Conservation (phyloP, 1,139 yeast genomes). For the Pichia sp. region DNA sequence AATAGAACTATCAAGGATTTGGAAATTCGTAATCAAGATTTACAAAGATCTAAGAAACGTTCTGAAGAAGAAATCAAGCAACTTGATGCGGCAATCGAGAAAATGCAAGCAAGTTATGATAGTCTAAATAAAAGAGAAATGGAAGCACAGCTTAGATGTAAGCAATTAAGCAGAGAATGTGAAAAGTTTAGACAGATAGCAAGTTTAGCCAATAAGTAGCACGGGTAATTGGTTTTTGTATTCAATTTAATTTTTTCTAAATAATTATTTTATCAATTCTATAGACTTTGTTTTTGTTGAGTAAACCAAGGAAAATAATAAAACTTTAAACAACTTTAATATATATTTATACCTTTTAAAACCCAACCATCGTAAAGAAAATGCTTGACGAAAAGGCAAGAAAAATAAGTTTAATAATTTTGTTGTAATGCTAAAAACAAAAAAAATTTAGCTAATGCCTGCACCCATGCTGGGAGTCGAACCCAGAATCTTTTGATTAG, state of each 20-base stretch:
- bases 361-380: too few species aligned
- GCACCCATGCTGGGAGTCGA: conserved; percentile 20
- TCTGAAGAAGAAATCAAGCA: conserved; percentile 27
- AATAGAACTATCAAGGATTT: conserved; percentile 33
- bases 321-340: too few species aligned
- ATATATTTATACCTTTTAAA: too few species aligned
- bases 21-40: conserved; percentile 26
- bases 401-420: too few species aligned
- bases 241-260: too few species aligned
- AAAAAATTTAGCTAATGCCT: conserved; percentile 11
- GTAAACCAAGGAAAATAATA: too few species aligned
- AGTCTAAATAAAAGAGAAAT: conserved; percentile 39
- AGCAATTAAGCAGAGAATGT: conserved; percentile 42
- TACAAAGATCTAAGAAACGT: conserved; percentile 24
- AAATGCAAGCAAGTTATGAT: conserved; percentile 35
- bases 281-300: too few species aligned
- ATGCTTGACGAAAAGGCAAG: too few species aligned
- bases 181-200: conserved; percentile 45
- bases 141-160: conserved; percentile 35
- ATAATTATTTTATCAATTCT: too few species aligned
- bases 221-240: too few species aligned
- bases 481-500: conserved; percentile 20
- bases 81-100: conserved; percentile 31
- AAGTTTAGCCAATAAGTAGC: background rate
- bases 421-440: background rate